phyloP scores from a whole-genome alignment of 805 yeast genomes.

The Candida pseudofarinosa region DNA sequence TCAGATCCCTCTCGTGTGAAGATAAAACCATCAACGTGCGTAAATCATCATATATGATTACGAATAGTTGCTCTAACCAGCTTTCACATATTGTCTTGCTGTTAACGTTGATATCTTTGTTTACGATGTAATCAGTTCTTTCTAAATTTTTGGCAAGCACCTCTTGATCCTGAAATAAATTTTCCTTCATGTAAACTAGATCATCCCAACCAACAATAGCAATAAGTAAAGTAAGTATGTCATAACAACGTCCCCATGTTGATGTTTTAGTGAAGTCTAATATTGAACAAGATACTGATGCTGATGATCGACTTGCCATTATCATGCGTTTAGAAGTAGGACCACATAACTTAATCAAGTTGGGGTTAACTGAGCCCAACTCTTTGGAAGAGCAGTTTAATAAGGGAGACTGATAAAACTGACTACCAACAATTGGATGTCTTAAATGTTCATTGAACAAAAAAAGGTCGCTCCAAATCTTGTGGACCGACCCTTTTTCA shows the following conservation, averaged over 20 bases:
- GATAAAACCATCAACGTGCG: conserved; percentile 22
- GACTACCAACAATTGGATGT: conserved; percentile 32
- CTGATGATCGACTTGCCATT: conserved; percentile 30
- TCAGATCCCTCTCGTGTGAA: conserved; percentile 19
- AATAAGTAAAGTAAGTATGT: conserved; percentile 63
- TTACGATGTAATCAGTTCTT: conserved; percentile 14
- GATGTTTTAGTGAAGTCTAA: conserved; percentile 31
- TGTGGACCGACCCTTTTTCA: conserved; percentile 25
- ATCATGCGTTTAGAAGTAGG: conserved; percentile 22
- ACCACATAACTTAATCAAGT: conserved; percentile 23
- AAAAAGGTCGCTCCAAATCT: conserved; percentile 30
- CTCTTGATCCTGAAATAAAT: conserved; percentile 49
- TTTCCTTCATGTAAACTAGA: conserved; percentile 59
- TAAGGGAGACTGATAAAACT: conserved; percentile 36
- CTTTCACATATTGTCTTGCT: conserved; percentile 51
- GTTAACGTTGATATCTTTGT: conserved; percentile 16
- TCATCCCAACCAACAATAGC: conserved; percentile 80
- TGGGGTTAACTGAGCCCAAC: conserved; percentile 31
- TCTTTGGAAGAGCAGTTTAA: conserved; percentile 28
- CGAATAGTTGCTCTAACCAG: conserved; percentile 75
- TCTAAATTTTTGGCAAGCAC: not conserved
- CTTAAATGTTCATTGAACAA: conserved; percentile 26
- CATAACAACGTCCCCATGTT: conserved; percentile 51
- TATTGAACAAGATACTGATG: conserved; percentile 21
- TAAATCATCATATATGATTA: conserved; percentile 63